Conservation (phyloP, 257 asterid species). For the Linaria vulgaris region DNA sequence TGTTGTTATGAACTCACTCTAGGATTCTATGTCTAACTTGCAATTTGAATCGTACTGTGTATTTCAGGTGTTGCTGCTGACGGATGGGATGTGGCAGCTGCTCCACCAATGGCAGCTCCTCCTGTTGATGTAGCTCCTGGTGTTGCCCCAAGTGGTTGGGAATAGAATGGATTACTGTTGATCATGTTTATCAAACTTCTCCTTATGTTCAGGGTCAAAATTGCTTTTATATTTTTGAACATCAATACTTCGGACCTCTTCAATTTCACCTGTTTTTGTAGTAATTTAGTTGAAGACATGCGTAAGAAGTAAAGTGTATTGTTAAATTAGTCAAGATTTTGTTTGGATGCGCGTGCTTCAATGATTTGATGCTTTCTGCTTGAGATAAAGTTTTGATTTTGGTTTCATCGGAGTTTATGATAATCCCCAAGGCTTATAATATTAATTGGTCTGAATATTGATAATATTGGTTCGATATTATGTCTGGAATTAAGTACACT, state of each 20-base stretch:
- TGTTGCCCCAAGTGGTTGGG: slow-evolving; percentile 41
- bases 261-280: not conserved
- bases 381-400: no score
- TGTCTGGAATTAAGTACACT: no score
- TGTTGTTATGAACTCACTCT: not conserved
- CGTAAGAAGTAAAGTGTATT: not conserved
- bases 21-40: not conserved
- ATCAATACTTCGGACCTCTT: not conserved
- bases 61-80: slow-evolving; percentile 30
- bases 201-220: no score
- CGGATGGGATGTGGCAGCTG: slow-evolving; percentile 57
- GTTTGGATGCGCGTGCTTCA: not conserved
- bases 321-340: not conserved
- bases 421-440: no score
- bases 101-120: slow-evolving; percentile 42
- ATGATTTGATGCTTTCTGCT: no score
- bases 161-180: slow-evolving; percentile 3
- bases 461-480: no score
- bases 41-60: not conserved
- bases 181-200: not conserved
- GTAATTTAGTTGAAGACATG: not conserved
- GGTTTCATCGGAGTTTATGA: no score
- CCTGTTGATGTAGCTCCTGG: slow-evolving; percentile 23
- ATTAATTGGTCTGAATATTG: no score
- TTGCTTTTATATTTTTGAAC: no score